Percentiles rank a stretch among this genome's conserved stretches.
Conservation (phyloP, 2,329 filamentous ascomycete species). For the Pseudopithomyces maydicus region DNA sequence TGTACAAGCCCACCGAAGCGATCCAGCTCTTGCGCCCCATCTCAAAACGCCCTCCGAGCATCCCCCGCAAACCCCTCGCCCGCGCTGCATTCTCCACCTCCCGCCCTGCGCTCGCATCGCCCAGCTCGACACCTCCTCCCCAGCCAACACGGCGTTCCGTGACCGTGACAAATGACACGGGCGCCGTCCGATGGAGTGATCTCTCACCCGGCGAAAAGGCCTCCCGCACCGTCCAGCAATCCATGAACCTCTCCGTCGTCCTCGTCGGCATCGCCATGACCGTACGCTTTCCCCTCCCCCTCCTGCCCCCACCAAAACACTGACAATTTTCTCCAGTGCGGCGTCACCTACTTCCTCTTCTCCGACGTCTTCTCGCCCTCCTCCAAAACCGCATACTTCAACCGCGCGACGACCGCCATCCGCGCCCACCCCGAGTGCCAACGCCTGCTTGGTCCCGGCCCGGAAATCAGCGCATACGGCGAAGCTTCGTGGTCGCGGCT, state of each 20-base stretch:
- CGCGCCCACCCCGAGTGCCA: slow-evolving; percentile 73
- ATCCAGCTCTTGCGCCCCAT: slow-evolving; percentile 34
- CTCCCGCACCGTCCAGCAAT: slow-evolving; percentile 85
- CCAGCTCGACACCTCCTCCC: slow-evolving; percentile 34
- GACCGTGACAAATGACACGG: slow-evolving; percentile 85
- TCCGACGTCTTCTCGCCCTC: slow-evolving; percentile 57
- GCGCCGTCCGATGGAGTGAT: slow-evolving; percentile 78
- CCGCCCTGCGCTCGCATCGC: slow-evolving; percentile 29
- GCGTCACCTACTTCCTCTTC: slow-evolving; percentile 61
- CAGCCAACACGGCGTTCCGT: slow-evolving; percentile 68
- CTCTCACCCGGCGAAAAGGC: slow-evolving; percentile 79
- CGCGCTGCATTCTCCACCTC: slow-evolving; percentile 32
- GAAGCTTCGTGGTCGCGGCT: slow-evolving; percentile 82
- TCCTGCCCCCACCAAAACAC: background rate
- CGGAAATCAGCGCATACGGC: slow-evolving; percentile 79
- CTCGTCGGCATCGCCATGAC: slow-evolving; percentile 76
- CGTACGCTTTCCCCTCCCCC: slow-evolving; percentile 52
- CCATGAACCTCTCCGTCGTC: slow-evolving; percentile 83
- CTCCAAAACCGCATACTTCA: slow-evolving; percentile 87
- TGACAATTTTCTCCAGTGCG: slow-evolving; percentile 57
- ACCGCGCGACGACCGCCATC: slow-evolving; percentile 80
- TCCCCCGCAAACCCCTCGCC: slow-evolving; percentile 20
- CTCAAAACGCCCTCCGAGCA: slow-evolving; percentile 18
- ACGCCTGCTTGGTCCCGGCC: slow-evolving; percentile 72
- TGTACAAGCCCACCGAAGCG: slow-evolving; percentile 37